Base-by-base conservation (phyloP, 208 protist species). In the Crithidia bombi region DNA sequence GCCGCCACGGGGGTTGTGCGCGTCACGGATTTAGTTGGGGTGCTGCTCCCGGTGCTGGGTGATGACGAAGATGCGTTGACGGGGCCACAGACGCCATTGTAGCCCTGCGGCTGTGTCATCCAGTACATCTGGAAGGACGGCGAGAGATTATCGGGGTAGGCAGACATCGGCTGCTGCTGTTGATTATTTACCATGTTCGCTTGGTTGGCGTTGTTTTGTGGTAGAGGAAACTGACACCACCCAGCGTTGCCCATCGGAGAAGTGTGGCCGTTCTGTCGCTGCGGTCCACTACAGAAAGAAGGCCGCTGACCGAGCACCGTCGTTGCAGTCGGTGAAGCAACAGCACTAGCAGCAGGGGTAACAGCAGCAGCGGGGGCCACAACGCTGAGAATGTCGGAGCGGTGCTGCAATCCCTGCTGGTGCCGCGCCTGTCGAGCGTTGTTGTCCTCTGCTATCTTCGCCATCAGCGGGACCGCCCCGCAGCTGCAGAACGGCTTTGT, bases 401-500 rank as follows among this genome's bases (percentile, higher is more conserved):
- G 63, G 49, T 38, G 41, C 30, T 54, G 41, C 39, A 55, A 19
- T 0, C 46, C 41, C 17, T 69, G 41, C 46, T 73, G 51, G 28
- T 69, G 81, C 26, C 81, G 77, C 3, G 65, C 73, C 32, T 59
- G 54, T n/a, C 79, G 78, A 23, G 75, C 49, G 15, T 65, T 73
- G 39, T 83, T 79, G 38, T 75, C 79, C 64, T 89, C 73, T 0
- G 83, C 69, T 2, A 89, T 69, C 69, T 89, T 89, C 26, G 68
- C 81, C 84, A 89, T 81, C 30, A 89, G 47, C 28, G 78, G 78
- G 4, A 89, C 56, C 0, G 66, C 67, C 33, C 64, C 74, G 39
- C 74, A 81, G 32, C 17, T 21, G 6, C 12, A 35, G 17, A 89
- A 89, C 0, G 84, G 84, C 1, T 21, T 70, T 3, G 84, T 84